Conservation (phyloP, 2,329 filamentous ascomycete genomes). For the Penicillium vulpinum region DNA sequence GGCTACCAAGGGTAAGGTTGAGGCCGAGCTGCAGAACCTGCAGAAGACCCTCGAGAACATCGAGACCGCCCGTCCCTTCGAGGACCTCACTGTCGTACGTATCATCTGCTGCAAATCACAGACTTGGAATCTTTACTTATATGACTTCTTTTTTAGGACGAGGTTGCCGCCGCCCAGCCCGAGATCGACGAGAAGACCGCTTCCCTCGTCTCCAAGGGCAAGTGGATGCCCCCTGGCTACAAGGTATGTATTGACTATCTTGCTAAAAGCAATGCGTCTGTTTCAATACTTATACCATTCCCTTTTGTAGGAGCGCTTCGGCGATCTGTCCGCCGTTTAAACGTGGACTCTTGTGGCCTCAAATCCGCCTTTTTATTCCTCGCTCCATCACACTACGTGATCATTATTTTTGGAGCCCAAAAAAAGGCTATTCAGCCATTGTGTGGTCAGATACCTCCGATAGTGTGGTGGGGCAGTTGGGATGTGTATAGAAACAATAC, state of each 20-base stretch:
- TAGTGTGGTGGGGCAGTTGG: constrained; percentile 33
- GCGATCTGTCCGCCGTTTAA: constrained; percentile 93
- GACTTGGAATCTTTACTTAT: constrained; percentile 12
- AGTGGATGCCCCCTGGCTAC: constrained; percentile 98
- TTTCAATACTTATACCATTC: constrained; percentile 5
- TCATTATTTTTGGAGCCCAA: constrained; percentile 33
- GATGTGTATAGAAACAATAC: constrained; percentile 45
- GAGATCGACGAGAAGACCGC: constrained; percentile 97
- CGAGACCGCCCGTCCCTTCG: constrained; percentile 90
- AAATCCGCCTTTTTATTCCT: constrained; percentile 33
- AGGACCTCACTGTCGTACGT: constrained; percentile 94
- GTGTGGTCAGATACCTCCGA: constrained; percentile 24
- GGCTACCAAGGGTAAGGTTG: constrained; percentile 94
- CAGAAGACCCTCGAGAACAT: constrained; percentile 97
- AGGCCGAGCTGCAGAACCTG: constrained; percentile 90
- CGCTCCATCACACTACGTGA: constrained; percentile 32
- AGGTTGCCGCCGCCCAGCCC: constrained; percentile 88
- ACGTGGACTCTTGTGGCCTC: constrained; percentile 36
- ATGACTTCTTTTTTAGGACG: constrained; percentile 63
- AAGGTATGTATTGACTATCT: constrained; percentile 65
- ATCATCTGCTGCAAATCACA: neutral
- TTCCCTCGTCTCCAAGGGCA: constrained; percentile 93
- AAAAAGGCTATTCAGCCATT: constrained; percentile 22
- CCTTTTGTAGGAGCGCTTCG: constrained; percentile 85
- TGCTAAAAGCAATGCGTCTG: neutral